Evolutionary conservation across 768 basidiomycete genomes (phyloP), one percentile per base, ranked within the genome.

Genomic region (Saitozyma sp.): DNA sequence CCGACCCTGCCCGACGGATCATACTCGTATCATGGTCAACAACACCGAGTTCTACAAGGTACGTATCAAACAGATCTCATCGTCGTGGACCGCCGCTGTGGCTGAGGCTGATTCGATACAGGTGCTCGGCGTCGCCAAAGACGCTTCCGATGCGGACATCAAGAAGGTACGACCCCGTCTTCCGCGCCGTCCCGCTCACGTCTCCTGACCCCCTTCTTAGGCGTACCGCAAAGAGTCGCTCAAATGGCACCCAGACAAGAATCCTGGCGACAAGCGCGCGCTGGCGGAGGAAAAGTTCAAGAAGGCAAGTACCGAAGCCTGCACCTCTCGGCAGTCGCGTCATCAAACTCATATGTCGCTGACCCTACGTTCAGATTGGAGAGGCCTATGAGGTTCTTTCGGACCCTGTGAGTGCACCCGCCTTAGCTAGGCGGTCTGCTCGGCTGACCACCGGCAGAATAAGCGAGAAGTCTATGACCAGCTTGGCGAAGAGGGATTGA

Each of bases 321-420:
- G 40, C 45, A 56, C 29, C 29, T 29, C 5, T 2, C 29, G 29
- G 2, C 29, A 29, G 29, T 29, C 29, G 29, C 29, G 29, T 29
- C 5, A 29, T 5, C 29, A 29, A 29, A 2, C 29, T 29, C 29
- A 29, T 29, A 29, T 5, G 2, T 3, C 19, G 46, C 50, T 62
- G 50, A 58, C 54, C 29, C 29, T 29, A 29, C 2, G 19, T 9
- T 29, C 45, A 95, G 89, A 85, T 97, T 51, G 90, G 90, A 40
- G 95, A 97, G 82, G 94, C 92, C 0, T 98, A 95, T 71, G 95
- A 98, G 77, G 93, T 95, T 38, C 86, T 98, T 59, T 90, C 85
- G 55, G 92, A 96, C 80, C 62, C 73, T 7, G 78, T 79, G 46
- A 70, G 78, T 73, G 38, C 10, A 49, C 29, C 50, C 14, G 29